Percentiles rank a stretch among this genome's conserved stretches.
These are phyloP conservation scores for Knufia petricola DNA, from an alignment of 2,329 filamentous ascomycete genomes.

Conservation along the genomic window DNA sequence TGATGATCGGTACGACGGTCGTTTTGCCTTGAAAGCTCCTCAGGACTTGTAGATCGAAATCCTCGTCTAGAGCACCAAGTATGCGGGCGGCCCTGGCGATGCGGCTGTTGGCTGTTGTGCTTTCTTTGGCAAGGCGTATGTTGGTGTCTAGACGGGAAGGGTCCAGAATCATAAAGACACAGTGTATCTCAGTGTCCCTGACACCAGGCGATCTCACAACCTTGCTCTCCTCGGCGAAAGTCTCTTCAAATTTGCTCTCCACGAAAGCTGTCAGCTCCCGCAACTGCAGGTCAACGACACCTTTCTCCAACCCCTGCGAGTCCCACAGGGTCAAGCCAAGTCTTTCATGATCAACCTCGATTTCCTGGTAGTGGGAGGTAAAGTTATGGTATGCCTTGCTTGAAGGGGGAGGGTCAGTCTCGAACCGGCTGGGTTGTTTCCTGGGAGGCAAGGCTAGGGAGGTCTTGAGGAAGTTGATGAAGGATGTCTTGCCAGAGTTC, in stretches of 20 bases:
- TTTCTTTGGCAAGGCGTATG: constrained; percentile 54
- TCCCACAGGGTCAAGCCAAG: constrained; percentile 94
- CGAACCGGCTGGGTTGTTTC: constrained; percentile 56
- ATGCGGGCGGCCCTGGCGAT: constrained; percentile 29
- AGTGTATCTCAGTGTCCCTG: constrained; percentile 95
- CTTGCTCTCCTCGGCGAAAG: constrained; percentile 95
- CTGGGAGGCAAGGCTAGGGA: constrained; percentile 73
- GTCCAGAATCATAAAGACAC: constrained; percentile 84
- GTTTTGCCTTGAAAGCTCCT: constrained; percentile 85
- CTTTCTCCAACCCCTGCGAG: constrained; percentile 88
- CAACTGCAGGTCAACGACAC: constrained; percentile 86
- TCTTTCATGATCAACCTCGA: constrained; percentile 84
- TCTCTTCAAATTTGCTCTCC: constrained; percentile 97
- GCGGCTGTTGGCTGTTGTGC: constrained; percentile 46
- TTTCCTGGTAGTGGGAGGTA: constrained; percentile 81
- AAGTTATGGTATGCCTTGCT: constrained; percentile 57
- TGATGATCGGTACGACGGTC: constrained; percentile 87
- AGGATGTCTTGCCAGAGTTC: constrained; percentile 87
- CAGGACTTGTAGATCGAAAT: constrained; percentile 82
- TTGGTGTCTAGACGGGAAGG: constrained; percentile 77
- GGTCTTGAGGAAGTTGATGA: constrained; percentile 87
- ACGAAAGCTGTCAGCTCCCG: constrained; percentile 85
- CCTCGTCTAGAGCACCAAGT: constrained; percentile 68
- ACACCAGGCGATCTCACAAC: constrained; percentile 85
- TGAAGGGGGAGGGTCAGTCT: constrained; percentile 44